Conservation (phyloP, 2,329 filamentous ascomycete genomes). For the Tolypocladium nubicola region DNA sequence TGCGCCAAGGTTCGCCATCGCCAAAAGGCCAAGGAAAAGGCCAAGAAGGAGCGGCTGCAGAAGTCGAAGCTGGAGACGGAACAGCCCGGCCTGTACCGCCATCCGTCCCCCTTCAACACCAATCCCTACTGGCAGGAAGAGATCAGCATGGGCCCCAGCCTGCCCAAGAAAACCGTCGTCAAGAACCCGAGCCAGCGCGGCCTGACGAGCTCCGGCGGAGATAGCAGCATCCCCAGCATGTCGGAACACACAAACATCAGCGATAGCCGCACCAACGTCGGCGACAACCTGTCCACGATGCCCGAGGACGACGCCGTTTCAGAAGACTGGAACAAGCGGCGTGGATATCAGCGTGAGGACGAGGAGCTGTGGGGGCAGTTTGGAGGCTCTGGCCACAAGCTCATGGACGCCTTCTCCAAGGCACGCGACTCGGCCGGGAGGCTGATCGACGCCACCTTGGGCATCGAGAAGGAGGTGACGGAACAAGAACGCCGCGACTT, state of each 20-base stretch:
- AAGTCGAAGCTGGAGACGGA: constrained; percentile 55
- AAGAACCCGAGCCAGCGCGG: constrained; percentile 50
- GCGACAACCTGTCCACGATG: constrained; percentile 16
- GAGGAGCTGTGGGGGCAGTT: constrained; percentile 70
- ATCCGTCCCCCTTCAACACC: constrained; percentile 74
- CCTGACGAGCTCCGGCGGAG: constrained; percentile 45
- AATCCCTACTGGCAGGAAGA: constrained; percentile 87
- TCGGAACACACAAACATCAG: constrained; percentile 26
- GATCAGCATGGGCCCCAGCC: constrained; percentile 68
- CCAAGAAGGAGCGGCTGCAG: constrained; percentile 55
- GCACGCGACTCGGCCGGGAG: constrained; percentile 45
- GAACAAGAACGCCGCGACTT: constrained; percentile 47
- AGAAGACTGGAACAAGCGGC: constrained; percentile 57
- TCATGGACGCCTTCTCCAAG: constrained; percentile 49
- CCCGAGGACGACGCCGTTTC: constrained; percentile 27
- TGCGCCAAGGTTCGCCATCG: constrained; percentile 63
- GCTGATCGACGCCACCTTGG: constrained; percentile 40
- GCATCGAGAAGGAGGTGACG: constrained; percentile 40
- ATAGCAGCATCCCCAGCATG: constrained; percentile 36
- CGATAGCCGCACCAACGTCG: constrained; percentile 23
- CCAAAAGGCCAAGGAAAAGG: constrained; percentile 59
- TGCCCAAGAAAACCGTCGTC: constrained; percentile 51
- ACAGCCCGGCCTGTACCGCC: constrained; percentile 64
- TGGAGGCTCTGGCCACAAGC: constrained; percentile 40
- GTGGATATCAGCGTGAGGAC: constrained; percentile 76